Conservation (phyloP, 768 basidiomycete species). For the Phanerochaete sordida region DNA sequence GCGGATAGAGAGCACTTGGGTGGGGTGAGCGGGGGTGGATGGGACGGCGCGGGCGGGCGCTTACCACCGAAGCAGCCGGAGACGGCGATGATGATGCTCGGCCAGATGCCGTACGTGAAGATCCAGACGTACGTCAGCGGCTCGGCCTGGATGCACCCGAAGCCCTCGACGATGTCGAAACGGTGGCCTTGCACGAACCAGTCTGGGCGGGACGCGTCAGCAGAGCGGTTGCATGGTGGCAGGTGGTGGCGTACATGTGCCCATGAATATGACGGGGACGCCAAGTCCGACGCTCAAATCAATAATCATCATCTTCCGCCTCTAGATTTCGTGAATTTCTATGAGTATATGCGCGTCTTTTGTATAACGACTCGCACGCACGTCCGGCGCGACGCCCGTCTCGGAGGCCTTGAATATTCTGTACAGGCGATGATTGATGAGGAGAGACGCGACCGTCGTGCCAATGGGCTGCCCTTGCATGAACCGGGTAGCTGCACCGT, state of each 20-base stretch:
- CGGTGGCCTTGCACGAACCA: constrained; percentile 56
- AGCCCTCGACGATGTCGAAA: constrained; percentile 55
- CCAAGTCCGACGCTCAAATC: constrained; percentile 30
- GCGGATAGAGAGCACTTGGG: neutral
- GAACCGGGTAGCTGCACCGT: constrained; percentile 35
- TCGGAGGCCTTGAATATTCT: constrained; percentile 33
- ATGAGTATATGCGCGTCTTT: constrained; percentile 13
- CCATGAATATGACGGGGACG: constrained; percentile 28
- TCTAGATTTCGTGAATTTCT: neutral
- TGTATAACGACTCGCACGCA: constrained; percentile 25
- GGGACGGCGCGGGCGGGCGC: constrained; percentile 6
- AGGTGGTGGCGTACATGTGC: constrained; percentile 22
- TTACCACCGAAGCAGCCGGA: constrained; percentile 30
- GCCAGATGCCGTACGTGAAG: constrained; percentile 27
- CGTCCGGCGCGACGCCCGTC: no score
- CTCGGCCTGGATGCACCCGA: constrained; percentile 46
- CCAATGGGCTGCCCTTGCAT: constrained; percentile 31
- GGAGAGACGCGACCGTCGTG: constrained; percentile 35
- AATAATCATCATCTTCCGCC: constrained; percentile 24
- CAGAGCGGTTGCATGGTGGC: neutral
- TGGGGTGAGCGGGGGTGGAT: neutral
- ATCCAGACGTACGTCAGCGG: constrained; percentile 32
- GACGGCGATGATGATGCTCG: constrained; percentile 20
- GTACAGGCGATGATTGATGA: constrained; percentile 48
- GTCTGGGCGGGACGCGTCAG: constrained; percentile 26